Evolutionary conservation across 1,284 basidiomycete genomes (phyloP), one percentile per base, ranked within the genome.

Genomic region (Sutorius eximius): DNA sequence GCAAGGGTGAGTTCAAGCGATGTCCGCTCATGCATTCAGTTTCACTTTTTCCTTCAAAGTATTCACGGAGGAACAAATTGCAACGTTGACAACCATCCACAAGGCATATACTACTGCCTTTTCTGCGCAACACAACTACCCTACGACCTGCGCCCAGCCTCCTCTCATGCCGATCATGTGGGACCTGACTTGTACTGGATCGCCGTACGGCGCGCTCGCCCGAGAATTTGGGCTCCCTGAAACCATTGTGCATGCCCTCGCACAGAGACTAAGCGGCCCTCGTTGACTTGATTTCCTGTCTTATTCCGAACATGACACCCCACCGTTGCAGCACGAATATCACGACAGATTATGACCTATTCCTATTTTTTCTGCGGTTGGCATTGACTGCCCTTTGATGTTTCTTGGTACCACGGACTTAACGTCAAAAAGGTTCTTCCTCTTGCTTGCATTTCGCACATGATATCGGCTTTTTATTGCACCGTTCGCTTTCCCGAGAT

Each of bases 221-320:
- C 78, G 78, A 60, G 88, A 90, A 67, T 90, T 89, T 58, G 86
- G 86, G 24, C 77, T 90, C 22, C 82, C 87, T 54, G 76, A 87
- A 29, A 76, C 83, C 42, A 67, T 90, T 32, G 81, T 90, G 45
- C 80, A 88, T 59, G 86, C 85, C 2, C 77, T 90, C 45, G 84
- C 79, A 32, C 82, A 86, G 56, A 78, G 86, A 52, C 75, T 89
- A 32, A 52, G 59, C 32, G 59, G 53, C 20, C 51, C 59, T 36
- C 56, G 42, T 57, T 68, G 52, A 71, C 15, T 42, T 44, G 0
- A 42, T 40, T 44, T 41, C 32, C 18, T n/a, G 22, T 12, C 37
- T 10, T 5, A 45, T 32, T 52, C 36, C 30, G 10, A 38, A 22
- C 29, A 51, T 8, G 12, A 46, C 11, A 24, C 30, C 13, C 13